phyloP scores from a whole-genome alignment of 2,329 filamentous ascomycete genomes.

The Simplicillium aogashimaense region DNA sequence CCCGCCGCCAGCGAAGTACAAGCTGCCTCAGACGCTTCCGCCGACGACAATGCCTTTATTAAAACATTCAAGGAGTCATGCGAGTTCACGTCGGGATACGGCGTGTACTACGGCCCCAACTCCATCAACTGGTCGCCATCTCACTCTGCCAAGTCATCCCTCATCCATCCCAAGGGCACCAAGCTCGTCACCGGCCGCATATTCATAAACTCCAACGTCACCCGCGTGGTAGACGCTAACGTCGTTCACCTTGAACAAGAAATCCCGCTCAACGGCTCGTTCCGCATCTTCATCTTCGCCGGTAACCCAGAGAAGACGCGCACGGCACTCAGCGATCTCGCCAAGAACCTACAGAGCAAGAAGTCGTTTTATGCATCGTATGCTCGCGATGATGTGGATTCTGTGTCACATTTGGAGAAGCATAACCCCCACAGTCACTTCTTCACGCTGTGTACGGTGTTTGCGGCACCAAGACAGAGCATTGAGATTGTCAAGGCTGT shows the following conservation, averaged over 20 bases:
- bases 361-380: constrained; percentile 65
- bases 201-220: constrained; percentile 71
- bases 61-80: constrained; percentile 85
- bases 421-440: constrained; percentile 80
- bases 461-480: constrained; percentile 55
- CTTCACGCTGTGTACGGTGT: constrained; percentile 69
- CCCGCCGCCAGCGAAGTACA: constrained; percentile 65
- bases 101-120: constrained; percentile 77
- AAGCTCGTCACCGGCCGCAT: constrained; percentile 66
- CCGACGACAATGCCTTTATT: constrained; percentile 64
- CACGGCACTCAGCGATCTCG: constrained; percentile 60
- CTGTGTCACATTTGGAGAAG: constrained; percentile 65
- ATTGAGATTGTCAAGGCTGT: constrained; percentile 66
- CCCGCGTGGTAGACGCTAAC: constrained; percentile 79
- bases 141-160: constrained; percentile 60
- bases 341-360: constrained; percentile 51
- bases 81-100: constrained; percentile 88
- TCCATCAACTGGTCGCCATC: constrained; percentile 70
- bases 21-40: constrained; percentile 41
- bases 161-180: constrained; percentile 57
- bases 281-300: constrained; percentile 79
- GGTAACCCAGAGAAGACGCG: constrained; percentile 52
- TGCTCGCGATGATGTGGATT: constrained; percentile 47
- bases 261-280: constrained; percentile 78
- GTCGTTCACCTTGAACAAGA: constrained; percentile 86